Percentiles rank a stretch among this genome's conserved stretches.
Conservation (phyloP, 495 filamentous ascomycete genomes). For the Talaromyces wortmannii region DNA sequence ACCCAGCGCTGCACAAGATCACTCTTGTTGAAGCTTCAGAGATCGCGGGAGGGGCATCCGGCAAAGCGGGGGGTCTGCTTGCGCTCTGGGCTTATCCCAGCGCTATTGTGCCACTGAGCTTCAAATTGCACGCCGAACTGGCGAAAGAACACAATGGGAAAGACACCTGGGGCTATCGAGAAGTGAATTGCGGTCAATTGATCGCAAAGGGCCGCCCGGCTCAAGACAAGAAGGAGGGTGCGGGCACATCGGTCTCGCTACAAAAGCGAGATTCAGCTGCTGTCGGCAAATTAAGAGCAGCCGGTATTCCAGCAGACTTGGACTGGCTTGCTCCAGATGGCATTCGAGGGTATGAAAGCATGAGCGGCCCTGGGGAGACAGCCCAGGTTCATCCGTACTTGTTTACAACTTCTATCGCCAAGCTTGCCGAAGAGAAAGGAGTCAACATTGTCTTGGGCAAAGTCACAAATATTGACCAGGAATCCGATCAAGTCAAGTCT, state of each 20-base stretch:
- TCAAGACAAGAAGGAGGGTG: conserved; percentile 25
- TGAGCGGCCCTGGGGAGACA: conserved; percentile 74
- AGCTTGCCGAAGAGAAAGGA: conserved; percentile 69
- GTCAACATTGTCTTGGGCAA: conserved; percentile 63
- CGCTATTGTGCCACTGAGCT: conserved; percentile 82
- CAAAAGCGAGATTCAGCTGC: conserved; percentile 68
- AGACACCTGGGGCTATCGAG: conserved; percentile 82
- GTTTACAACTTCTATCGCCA: conserved; percentile 84
- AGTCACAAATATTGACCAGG: conserved; percentile 55
- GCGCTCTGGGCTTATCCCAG: conserved; percentile 89
- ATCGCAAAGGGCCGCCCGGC: conserved; percentile 47
- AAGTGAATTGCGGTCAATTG: conserved; percentile 68
- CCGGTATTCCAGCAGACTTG: conserved; percentile 68
- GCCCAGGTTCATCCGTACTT: conserved; percentile 92
- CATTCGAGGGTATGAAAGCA: conserved; percentile 66
- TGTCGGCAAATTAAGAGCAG: conserved; percentile 47
- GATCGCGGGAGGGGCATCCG: conserved; percentile 87
- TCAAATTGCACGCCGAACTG: conserved; percentile 73
- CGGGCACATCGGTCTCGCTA: conserved; percentile 41
- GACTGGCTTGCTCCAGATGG: conserved; percentile 76
- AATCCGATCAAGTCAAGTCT: conserved; percentile 46
- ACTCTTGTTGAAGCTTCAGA: conserved; percentile 84
- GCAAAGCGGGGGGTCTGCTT: conserved; percentile 89
- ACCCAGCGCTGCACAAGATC: conserved; percentile 67
- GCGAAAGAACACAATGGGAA: conserved; percentile 79